Base-by-base conservation (phyloP, 2,329 filamentous ascomycete genomes). In the Domatiomyces globalis region DNA sequence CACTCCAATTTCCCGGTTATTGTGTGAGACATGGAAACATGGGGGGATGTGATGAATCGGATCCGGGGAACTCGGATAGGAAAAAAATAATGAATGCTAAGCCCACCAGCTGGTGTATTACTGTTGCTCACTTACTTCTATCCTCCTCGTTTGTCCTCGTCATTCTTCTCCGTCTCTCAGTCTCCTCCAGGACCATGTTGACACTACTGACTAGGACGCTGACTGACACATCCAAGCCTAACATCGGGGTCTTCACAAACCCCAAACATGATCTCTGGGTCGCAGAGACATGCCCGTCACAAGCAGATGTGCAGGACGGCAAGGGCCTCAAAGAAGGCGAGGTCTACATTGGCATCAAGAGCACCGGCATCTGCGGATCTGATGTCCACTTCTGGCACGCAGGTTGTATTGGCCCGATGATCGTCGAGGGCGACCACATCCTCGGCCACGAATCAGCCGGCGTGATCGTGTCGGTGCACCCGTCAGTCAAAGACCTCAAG, bases 361-460 rank as follows among this genome's bases (percentile, higher is more conserved):
- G 86, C 70, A 95, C 90, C 6, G 92, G 92, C 52, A 96, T 96
- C 63, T 96, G 92, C 75, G 90, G 90, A 52, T 94, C 87, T 54
- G 89, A 95, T 69, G 83, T 96, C 51, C 90, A 96, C 72, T 96
- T 96, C 74, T 96, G 90, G 90, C 87, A 94, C 66, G 84, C 85
- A 48, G 90, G 90, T 59, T 86, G 85, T 72, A 96, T 96, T 65
- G 90, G 90, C 25, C 89, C 89, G 60, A 95, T 95, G 89, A 83
- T 95, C 57, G 90, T 96, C 46, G 78, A 78, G 60, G 85, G 78
- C 63, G 84, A 89, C 63, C 90, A 95, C 69, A 88, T 95, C 63
- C 81, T 96, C 18, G 90, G 90, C 59, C 90, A 96, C 74, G 90
- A 96, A 72, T 92, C 87, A 43, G 90, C 89, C 57, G 82, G 74